Base-by-base conservation (phyloP, 2,329 filamentous ascomycete species). In the Zasmidium citrigriseum region DNA sequence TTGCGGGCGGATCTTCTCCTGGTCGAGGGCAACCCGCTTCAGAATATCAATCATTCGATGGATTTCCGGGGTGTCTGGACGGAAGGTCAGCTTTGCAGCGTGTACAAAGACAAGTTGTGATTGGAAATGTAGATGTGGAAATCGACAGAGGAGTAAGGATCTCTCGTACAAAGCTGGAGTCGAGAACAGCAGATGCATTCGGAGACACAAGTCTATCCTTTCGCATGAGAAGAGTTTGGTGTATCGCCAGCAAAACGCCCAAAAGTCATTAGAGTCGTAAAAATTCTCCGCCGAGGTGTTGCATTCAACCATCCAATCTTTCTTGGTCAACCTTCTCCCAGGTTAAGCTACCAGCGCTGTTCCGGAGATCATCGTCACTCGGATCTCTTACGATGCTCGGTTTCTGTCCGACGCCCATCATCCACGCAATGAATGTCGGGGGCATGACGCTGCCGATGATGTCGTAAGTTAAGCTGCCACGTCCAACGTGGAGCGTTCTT, bases 391-490 rank as follows among this genome's bases (percentile, higher is more conserved):
- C 44, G 1, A 56, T 27, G 29, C 16, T 22, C 46, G 50, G 50
- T 38, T 55, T 59, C 50, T n/a, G 46, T 10, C 87, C 81, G 58
- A 93, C 84, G 11, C 92, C 92, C 85, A 98, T 89, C 89, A 98
- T 96, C 89, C 91, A 95, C 1, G 87, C 87, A n/a, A 98, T 89
- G 16, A 97, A 72, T 2, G 86, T 83, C 20, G 85, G 82, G 1
- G 95, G 93, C 22, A 89, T 82, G 84, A 89, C 93, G 41, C 85
- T 83, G 4, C 93, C 95, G 7, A 98, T 89, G 25, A 97, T 82
- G 41, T 90, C 89, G 74, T 98, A 98, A 0, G 92, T 81, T 56
- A 89, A 82, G 52, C 91, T 91, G 5, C 95, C 95, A 52, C 92
- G 85, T 1, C 95, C 95, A 16, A 97, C 89, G 58, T 90, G 87